phyloP scores from a whole-genome alignment of 2,329 filamentous ascomycete genomes.

The Lachnellula arida region DNA sequence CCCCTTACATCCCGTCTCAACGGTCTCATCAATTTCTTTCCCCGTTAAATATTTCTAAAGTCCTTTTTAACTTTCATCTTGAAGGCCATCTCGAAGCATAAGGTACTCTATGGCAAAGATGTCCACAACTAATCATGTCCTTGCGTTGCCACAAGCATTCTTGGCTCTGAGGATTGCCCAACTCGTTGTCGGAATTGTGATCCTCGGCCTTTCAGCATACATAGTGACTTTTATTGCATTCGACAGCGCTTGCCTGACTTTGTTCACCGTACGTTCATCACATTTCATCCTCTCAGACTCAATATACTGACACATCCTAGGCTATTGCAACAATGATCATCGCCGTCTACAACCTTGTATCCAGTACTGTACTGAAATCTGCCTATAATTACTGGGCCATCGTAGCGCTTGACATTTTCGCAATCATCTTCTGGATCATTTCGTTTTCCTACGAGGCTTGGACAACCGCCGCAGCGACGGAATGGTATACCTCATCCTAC shows the following conservation, averaged over 20 bases:
- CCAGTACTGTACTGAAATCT: conserved; percentile 24
- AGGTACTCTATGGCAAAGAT: background rate
- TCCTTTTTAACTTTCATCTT: background rate
- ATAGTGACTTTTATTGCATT: conserved; percentile 35
- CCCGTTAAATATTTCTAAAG: background rate
- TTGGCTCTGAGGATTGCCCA: conserved; percentile 15
- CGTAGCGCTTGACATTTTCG: conserved; percentile 46
- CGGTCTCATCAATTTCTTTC: background rate
- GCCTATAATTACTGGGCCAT: conserved; percentile 52
- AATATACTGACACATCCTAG: conserved; percentile 5
- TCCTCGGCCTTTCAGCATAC: conserved; percentile 46
- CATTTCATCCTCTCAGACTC: background rate
- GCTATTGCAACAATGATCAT: conserved; percentile 41
- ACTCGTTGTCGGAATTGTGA: conserved; percentile 39
- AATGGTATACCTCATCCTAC: conserved; percentile 2
- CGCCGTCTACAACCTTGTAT: conserved; percentile 41
- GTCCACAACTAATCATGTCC: background rate
- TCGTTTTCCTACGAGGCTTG: conserved; percentile 17
- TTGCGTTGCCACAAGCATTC: conserved; percentile 1
- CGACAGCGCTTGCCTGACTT: conserved; percentile 10
- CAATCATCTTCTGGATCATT: conserved; percentile 48
- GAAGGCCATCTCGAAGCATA: background rate
- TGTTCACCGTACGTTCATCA: conserved; percentile 37
- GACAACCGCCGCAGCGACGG: conserved; percentile 7
- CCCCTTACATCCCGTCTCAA: background rate